Conservation (phyloP, 2,329 filamentous ascomycete genomes). For the Graphiopsis chlorocephala region DNA sequence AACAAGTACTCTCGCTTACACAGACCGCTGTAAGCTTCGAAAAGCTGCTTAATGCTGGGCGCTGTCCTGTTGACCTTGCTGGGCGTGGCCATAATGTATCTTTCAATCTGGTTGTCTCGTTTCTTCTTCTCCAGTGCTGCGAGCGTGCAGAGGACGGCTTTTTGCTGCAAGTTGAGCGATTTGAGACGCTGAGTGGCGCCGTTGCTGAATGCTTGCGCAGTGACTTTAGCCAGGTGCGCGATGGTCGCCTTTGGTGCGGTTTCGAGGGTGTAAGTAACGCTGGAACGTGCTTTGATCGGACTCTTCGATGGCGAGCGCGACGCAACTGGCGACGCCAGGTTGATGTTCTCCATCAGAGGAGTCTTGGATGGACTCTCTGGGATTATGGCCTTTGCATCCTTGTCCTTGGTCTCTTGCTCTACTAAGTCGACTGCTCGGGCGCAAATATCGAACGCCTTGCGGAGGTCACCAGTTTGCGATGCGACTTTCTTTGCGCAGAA, state of each 20-base stretch:
- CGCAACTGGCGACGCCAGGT: slow-evolving; percentile 60
- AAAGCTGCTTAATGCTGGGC: slow-evolving; percentile 80
- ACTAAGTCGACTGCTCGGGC: slow-evolving; percentile 84
- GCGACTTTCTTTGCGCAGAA: slow-evolving; percentile 93
- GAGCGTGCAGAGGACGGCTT: slow-evolving; percentile 86
- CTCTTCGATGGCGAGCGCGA: slow-evolving; percentile 42
- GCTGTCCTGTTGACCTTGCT: slow-evolving; percentile 49
- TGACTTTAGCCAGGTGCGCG: slow-evolving; percentile 86
- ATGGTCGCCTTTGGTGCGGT: slow-evolving; percentile 88
- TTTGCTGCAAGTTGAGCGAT: slow-evolving; percentile 91
- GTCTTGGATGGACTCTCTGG: slow-evolving; percentile 63
- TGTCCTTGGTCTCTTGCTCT: slow-evolving; percentile 76
- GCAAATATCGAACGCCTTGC: slow-evolving; percentile 93
- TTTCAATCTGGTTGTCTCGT: slow-evolving; percentile 41
- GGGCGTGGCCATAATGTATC: slow-evolving; percentile 38
- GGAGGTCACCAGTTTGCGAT: slow-evolving; percentile 87
- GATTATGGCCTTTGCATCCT: slow-evolving; percentile 62
- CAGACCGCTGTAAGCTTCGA: slow-evolving; percentile 75
- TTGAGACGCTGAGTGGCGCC: slow-evolving; percentile 81
- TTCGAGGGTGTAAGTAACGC: slow-evolving; percentile 59
- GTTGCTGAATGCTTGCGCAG: slow-evolving; percentile 84
- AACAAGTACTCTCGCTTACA: slow-evolving; percentile 87
- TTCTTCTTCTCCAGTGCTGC: slow-evolving; percentile 80
- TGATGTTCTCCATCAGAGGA: slow-evolving; percentile 77
- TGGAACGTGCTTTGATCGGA: slow-evolving; percentile 30